These are phyloP conservation scores for Cryptomeria japonica DNA, from an alignment of 75 land plant genomes.

Conservation along the genomic window DNA sequence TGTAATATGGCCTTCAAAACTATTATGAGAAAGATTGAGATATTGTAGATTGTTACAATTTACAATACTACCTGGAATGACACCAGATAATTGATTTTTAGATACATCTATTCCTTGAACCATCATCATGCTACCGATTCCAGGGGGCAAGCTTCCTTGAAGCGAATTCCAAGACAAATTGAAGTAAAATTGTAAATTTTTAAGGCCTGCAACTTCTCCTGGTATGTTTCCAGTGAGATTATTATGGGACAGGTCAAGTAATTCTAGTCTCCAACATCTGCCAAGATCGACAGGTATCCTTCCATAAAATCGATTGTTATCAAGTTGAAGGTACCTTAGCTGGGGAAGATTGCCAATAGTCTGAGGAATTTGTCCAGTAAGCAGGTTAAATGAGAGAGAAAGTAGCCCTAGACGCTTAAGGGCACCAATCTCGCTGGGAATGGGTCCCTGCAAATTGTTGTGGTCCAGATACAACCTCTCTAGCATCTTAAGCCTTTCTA, in stretches of 20 bases:
- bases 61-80: slow-evolving; percentile 15
- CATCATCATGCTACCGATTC: slow-evolving; percentile 15
- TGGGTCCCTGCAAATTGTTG: slow-evolving; percentile 35
- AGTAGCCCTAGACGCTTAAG: slow-evolving; percentile 18
- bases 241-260: slow-evolving; percentile 40
- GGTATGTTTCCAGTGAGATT: slow-evolving; percentile 20
- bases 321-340: slow-evolving; percentile 18
- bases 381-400: slow-evolving; percentile 16
- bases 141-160: slow-evolving; percentile 17
- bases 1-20: background rate
- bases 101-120: slow-evolving; percentile 26
- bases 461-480: background rate
- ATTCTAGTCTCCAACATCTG: background rate
- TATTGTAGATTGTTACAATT: slow-evolving; percentile 19
- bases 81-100: slow-evolving; percentile 20
- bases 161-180: slow-evolving; percentile 13
- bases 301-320: slow-evolving; percentile 36
- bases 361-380: slow-evolving; percentile 30
- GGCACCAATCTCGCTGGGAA: slow-evolving; percentile 36
- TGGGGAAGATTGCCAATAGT: slow-evolving; percentile 25
- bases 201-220: slow-evolving; percentile 12
- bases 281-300: slow-evolving; percentile 22
- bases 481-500: slow-evolving; percentile 21
- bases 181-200: slow-evolving; percentile 17
- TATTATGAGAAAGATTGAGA: slow-evolving; percentile 18